These are phyloP conservation scores for Chenopodium quinoa DNA, from an alignment of 148 eudicot genomes.

Conservation along the genomic window DNA sequence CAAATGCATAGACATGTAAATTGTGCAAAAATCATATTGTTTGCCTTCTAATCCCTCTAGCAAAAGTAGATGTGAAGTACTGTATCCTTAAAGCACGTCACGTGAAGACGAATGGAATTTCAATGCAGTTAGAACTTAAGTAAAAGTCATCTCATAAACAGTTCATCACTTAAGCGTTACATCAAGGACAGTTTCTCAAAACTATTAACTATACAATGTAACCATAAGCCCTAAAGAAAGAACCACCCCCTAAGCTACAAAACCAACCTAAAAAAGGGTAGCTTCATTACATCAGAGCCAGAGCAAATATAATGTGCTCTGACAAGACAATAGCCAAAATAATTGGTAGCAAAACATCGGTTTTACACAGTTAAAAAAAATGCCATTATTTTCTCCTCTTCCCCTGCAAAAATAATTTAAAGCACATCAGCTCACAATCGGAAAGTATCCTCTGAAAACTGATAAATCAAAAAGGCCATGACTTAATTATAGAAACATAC, in stretches of 20 bases:
- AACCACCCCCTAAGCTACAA: background rate
- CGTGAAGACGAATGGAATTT: background rate
- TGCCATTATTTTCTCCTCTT: constrained; percentile 47
- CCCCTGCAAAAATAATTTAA: constrained; percentile 41
- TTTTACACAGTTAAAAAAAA: background rate
- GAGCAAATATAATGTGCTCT: background rate
- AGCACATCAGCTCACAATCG: background rate
- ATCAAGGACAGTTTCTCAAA: background rate
- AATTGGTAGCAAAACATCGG: background rate
- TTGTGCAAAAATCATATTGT: too few relatives aligned
- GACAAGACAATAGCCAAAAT: constrained; percentile 1
- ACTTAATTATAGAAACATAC: constrained; percentile 27
- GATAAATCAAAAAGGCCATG: background rate
- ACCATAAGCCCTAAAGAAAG: background rate
- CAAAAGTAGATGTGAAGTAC: too few relatives aligned
- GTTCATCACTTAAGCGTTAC: background rate
- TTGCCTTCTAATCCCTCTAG: too few relatives aligned
- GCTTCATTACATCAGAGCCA: background rate
- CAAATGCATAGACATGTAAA: too few relatives aligned
- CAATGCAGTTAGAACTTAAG: background rate
- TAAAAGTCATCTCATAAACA: background rate
- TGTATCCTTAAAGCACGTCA: background rate
- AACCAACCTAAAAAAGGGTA: background rate
- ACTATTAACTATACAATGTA: background rate
- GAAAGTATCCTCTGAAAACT: background rate